phyloP scores from a whole-genome alignment of 768 basidiomycete species.

The Kondoa malvinella region DNA sequence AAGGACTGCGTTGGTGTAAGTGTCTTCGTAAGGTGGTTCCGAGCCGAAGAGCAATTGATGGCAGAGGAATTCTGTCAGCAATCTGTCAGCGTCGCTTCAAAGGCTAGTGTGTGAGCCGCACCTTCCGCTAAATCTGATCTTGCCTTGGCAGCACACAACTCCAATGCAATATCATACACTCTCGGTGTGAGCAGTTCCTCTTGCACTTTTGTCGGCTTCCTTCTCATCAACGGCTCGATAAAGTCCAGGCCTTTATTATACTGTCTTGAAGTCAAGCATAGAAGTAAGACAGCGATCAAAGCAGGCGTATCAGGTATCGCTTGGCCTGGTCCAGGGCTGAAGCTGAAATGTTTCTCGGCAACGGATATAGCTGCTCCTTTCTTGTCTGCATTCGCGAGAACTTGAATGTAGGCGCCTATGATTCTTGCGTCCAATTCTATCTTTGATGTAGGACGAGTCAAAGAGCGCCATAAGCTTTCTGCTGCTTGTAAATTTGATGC shows the following conservation, averaged over 20 bases:
- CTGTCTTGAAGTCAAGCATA: background rate
- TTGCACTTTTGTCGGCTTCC: background rate
- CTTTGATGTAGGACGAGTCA: background rate
- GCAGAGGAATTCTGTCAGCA: background rate
- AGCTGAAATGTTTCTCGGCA: background rate
- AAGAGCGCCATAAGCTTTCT: background rate
- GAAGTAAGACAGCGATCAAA: background rate
- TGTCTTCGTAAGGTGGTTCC: background rate
- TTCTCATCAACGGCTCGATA: background rate
- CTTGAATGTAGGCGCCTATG: background rate
- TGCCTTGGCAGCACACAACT: background rate
- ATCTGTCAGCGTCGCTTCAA: background rate
- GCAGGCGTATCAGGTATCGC: background rate
- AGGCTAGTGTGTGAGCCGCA: background rate
- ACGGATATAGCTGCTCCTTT: background rate
- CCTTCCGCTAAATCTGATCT: background rate
- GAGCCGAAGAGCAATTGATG: background rate
- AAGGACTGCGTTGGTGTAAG: background rate
- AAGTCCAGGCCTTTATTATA: background rate
- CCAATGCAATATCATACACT: background rate
- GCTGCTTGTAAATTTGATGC: background rate
- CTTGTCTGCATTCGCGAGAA: background rate
- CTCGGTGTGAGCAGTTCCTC: background rate
- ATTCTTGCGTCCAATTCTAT: background rate
- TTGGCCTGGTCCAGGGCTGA: background rate